Conservation (phyloP, 2,329 filamentous ascomycete genomes). For the Microdochium trichocladiopsis region DNA sequence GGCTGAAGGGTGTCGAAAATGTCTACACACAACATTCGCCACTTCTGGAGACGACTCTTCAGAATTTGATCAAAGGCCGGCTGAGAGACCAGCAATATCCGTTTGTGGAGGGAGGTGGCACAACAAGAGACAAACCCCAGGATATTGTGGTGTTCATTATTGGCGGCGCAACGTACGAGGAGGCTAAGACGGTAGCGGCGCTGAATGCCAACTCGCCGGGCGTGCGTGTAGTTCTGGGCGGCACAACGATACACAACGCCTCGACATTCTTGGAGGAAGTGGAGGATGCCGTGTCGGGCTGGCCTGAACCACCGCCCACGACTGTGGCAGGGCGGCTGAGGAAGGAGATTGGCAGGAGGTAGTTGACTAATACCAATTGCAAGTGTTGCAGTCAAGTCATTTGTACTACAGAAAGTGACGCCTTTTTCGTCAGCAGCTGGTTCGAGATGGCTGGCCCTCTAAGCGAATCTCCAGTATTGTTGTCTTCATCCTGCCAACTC, state of each 20-base stretch:
- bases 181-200: slow-evolving; percentile 92
- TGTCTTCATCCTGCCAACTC: no score
- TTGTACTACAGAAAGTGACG: no score
- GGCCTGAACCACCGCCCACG: slow-evolving; percentile 65
- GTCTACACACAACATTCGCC: slow-evolving; percentile 98
- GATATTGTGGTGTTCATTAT: slow-evolving; percentile 94
- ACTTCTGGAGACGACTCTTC: slow-evolving; percentile 76
- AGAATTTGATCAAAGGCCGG: slow-evolving; percentile 88
- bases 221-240: slow-evolving; percentile 80
- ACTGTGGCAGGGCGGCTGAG: slow-evolving; percentile 56
- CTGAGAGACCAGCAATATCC: slow-evolving; percentile 84
- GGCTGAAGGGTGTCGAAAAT: slow-evolving; percentile 94
- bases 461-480: no score
- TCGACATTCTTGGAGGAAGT: slow-evolving; percentile 85
- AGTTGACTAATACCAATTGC: slow-evolving; percentile 8
- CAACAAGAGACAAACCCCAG: slow-evolving; percentile 90
- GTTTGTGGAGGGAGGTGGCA: slow-evolving; percentile 81
- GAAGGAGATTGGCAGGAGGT: slow-evolving; percentile 50
- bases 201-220: slow-evolving; percentile 89
- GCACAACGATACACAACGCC: slow-evolving; percentile 84
- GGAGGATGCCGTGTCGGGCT: slow-evolving; percentile 77
- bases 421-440: no score
- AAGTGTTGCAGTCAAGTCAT: neutral
- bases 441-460: no score
- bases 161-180: slow-evolving; percentile 91